Percentiles rank a stretch among this genome's conserved stretches.
phyloP scores from a whole-genome alignment of 2,329 filamentous ascomycete genomes.

The Xylaria sp. region DNA sequence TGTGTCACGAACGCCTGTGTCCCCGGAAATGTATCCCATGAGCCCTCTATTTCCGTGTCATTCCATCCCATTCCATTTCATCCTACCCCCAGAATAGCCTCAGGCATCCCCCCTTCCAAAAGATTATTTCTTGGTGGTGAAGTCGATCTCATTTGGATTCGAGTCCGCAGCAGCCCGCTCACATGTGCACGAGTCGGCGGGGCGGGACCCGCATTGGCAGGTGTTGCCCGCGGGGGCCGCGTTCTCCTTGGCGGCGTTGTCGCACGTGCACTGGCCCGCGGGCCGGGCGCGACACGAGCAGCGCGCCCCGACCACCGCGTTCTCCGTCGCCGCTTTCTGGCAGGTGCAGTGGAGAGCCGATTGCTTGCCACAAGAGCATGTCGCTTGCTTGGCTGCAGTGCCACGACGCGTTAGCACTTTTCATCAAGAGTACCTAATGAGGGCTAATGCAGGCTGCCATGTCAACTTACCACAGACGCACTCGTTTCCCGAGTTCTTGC shows the following conservation, averaged over 20 bases:
- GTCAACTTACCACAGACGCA: conserved; percentile 64
- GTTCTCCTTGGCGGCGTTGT: conserved; percentile 74
- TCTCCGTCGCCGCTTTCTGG: conserved; percentile 76
- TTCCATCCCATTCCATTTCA: neutral
- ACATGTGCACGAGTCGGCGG: conserved; percentile 79
- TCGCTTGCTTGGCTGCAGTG: conserved; percentile 63
- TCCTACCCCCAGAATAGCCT: neutral
- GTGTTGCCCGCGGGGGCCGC: conserved; percentile 60
- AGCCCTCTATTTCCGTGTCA: neutral
- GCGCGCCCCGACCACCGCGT: conserved; percentile 71
- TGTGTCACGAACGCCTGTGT: conserved; percentile 11
- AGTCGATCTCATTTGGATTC: conserved; percentile 81
- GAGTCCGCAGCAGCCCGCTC: conserved; percentile 70
- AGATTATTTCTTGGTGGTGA: conserved; percentile 74
- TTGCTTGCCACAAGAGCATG: conserved; percentile 89
- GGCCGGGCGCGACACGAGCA: conserved; percentile 86
- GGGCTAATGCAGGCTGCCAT: too few species aligned
- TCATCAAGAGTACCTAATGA: too few species aligned
- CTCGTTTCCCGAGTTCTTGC: conserved; percentile 53
- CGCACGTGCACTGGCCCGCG: conserved; percentile 81
- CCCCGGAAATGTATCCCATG: conserved; percentile 22
- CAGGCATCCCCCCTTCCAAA: too few species aligned
- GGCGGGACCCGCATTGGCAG: conserved; percentile 79
- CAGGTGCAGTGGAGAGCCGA: conserved; percentile 87
- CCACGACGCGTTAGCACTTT: conserved; percentile 4